These are phyloP conservation scores for Oryza punctata DNA, from an alignment of 176 grass and related monocot genomes.

Conservation along the genomic window DNA sequence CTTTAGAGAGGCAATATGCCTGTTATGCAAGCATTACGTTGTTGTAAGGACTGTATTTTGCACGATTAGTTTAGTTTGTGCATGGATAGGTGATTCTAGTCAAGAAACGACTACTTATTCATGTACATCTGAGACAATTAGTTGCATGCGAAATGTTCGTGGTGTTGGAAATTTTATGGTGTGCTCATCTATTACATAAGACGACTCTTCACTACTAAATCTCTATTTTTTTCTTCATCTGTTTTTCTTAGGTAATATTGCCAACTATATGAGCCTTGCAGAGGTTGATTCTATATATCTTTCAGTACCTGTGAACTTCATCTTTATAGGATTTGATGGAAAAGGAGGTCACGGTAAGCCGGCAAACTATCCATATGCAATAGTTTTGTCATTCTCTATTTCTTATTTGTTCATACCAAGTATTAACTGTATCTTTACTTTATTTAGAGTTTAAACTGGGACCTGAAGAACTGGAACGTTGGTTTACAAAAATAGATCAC, in stretches of 20 bases:
- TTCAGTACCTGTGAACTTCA: constrained; percentile 87
- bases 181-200: constrained; percentile 19
- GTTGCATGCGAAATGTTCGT: neutral
- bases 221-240: constrained; percentile 14
- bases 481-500: constrained; percentile 98
- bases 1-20: neutral
- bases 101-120: constrained; percentile 5
- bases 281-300: constrained; percentile 91
- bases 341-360: constrained; percentile 80
- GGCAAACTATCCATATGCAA: constrained; percentile 44
- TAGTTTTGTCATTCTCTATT: constrained; percentile 7
- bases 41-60: neutral
- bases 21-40: neutral
- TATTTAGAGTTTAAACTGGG: constrained; percentile 76
- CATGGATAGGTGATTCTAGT: constrained; percentile 12
- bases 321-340: constrained; percentile 97
- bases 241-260: constrained; percentile 65
- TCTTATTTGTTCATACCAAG: constrained; percentile 31
- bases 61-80: neutral
- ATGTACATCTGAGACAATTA: neutral
- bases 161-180: neutral
- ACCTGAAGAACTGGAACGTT: constrained; percentile 80
- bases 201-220: neutral
- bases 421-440: constrained; percentile 24
- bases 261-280: constrained; percentile 73